Conservation (phyloP, 2,329 filamentous ascomycete genomes). For the Cordyceps javanica region DNA sequence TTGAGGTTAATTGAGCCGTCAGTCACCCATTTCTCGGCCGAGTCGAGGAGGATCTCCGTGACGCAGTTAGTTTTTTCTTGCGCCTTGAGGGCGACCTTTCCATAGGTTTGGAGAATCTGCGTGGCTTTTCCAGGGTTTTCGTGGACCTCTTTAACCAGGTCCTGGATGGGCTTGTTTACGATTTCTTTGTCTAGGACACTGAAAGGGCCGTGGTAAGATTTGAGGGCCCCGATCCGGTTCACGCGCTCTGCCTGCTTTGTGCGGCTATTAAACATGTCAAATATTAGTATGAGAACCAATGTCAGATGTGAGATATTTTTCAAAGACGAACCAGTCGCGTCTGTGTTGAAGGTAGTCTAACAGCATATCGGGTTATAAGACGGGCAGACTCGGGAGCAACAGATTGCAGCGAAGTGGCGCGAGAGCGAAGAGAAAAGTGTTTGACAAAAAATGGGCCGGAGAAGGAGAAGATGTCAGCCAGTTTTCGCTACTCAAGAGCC, state of each 20-base stretch:
- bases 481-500: background rate
- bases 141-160: conserved; percentile 73
- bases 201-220: conserved; percentile 60
- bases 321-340: conserved; percentile 55
- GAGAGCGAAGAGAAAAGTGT: background rate
- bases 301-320: background rate
- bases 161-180: conserved; percentile 66
- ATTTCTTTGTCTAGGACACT: conserved; percentile 59
- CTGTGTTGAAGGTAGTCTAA: conserved; percentile 62
- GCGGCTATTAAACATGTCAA: conserved; percentile 43
- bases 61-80: conserved; percentile 85
- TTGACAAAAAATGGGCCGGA: background rate
- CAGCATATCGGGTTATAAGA: conserved; percentile 30
- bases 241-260: conserved; percentile 74
- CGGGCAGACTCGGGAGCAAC: background rate
- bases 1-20: conserved; percentile 60
- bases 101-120: conserved; percentile 77
- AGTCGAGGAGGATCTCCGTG: conserved; percentile 76
- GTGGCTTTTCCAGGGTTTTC: conserved; percentile 57
- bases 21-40: conserved; percentile 66
- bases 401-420: background rate
- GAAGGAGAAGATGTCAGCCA: background rate
- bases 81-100: conserved; percentile 76
- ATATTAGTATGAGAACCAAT: background rate
- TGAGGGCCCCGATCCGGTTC: conserved; percentile 60